Evolutionary conservation across 2,329 filamentous ascomycete genomes (phyloP).

Genomic region (Periconia sp.): DNA sequence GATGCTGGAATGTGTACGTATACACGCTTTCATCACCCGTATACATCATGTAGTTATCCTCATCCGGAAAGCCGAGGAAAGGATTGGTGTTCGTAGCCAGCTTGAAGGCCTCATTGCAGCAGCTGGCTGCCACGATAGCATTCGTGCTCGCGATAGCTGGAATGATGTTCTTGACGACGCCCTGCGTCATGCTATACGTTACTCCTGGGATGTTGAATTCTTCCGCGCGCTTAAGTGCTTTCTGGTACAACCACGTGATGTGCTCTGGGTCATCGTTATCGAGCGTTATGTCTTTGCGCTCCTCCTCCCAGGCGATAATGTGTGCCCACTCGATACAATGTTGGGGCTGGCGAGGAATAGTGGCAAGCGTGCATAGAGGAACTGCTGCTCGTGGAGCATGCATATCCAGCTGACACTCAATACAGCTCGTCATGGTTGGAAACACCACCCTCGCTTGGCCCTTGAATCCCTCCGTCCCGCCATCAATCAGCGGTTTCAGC

Average conservation of each 20-base stretch:
- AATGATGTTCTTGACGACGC: slow-evolving; percentile 99
- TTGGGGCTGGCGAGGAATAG: slow-evolving; percentile 94
- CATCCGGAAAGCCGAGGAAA: slow-evolving; percentile 76
- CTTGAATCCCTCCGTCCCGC: slow-evolving; percentile 98
- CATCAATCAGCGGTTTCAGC: slow-evolving; percentile 93
- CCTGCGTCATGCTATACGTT: slow-evolving; percentile 94
- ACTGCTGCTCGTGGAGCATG: slow-evolving; percentile 97
- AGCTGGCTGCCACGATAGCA: slow-evolving; percentile 92
- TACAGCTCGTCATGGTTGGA: slow-evolving; percentile 91
- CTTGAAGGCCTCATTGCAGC: slow-evolving; percentile 97
- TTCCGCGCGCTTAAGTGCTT: slow-evolving; percentile 77
- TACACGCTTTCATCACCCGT: slow-evolving; percentile 95
- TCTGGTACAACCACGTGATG: slow-evolving; percentile 94
- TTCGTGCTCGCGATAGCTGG: slow-evolving; percentile 98
- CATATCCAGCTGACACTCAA: slow-evolving; percentile 98
- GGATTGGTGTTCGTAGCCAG: slow-evolving; percentile 85
- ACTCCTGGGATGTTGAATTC: slow-evolving; percentile 93
- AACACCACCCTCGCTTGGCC: slow-evolving; percentile 92
- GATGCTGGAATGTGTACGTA: slow-evolving; percentile 95
- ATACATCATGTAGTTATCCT: slow-evolving; percentile 95
- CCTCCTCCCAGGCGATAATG: slow-evolving; percentile 91
- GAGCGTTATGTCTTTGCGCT: slow-evolving; percentile 73
- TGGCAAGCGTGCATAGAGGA: slow-evolving; percentile 93
- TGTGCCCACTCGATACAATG: slow-evolving; percentile 99
- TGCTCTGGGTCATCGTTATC: slow-evolving; percentile 97